phyloP scores from a whole-genome alignment of 352 stramenopile genomes.

The Phytophthora brassicae region DNA sequence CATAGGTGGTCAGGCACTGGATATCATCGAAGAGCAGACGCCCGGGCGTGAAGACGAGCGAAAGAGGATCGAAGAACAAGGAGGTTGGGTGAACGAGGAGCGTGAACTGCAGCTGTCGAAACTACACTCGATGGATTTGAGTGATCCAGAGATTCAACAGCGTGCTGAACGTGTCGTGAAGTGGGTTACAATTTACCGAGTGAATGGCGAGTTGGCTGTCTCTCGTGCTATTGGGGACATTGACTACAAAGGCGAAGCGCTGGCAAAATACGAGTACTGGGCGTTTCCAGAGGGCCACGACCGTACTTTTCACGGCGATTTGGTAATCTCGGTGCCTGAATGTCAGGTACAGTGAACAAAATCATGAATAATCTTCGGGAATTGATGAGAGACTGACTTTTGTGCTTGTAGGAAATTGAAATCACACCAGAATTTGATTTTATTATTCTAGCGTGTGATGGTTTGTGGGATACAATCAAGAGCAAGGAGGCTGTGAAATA shows the following conservation, averaged over 20 bases:
- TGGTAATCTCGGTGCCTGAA: slow-evolving; percentile 86
- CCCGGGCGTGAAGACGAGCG: slow-evolving; percentile 76
- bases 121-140: slow-evolving; percentile 88
- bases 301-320: slow-evolving; percentile 78
- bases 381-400: slow-evolving; percentile 6
- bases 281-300: slow-evolving; percentile 82
- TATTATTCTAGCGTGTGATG: slow-evolving; percentile 91
- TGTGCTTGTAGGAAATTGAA: slow-evolving; percentile 71
- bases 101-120: slow-evolving; percentile 87
- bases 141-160: slow-evolving; percentile 83
- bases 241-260: slow-evolving; percentile 85
- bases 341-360: slow-evolving; percentile 56
- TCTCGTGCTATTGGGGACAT: slow-evolving; percentile 92
- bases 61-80: slow-evolving; percentile 64
- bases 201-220: slow-evolving; percentile 93
- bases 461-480: slow-evolving; percentile 92
- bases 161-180: slow-evolving; percentile 79
- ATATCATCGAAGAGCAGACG: slow-evolving; percentile 89
- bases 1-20: slow-evolving; percentile 72
- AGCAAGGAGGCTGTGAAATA: slow-evolving; percentile 91
- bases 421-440: slow-evolving; percentile 91
- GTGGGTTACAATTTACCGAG: slow-evolving; percentile 85
- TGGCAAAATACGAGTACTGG: slow-evolving; percentile 83
- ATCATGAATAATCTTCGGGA: no score
- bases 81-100: slow-evolving; percentile 84